phyloP scores from a whole-genome alignment of 2,329 filamentous ascomycete species.

The Talaromyces islandicus region DNA sequence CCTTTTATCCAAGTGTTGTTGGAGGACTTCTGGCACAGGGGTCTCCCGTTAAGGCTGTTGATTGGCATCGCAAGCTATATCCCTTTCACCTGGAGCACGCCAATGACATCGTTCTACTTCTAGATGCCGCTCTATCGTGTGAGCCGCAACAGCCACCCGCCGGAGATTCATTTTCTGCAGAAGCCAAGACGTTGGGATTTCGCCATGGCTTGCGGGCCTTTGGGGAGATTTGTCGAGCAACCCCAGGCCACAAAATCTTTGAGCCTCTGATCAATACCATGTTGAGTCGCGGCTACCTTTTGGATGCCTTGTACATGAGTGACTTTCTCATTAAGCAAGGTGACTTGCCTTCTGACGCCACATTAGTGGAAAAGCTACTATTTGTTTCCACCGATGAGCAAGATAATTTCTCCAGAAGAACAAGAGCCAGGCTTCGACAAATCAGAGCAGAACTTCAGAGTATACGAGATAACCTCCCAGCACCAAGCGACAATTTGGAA shows the following conservation, averaged over 20 bases:
- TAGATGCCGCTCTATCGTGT: conserved; percentile 22
- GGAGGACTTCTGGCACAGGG: conserved; percentile 28
- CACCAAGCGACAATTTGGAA: conserved; percentile 11
- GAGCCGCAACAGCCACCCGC: conserved; percentile 15
- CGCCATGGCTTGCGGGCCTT: conserved; percentile 29
- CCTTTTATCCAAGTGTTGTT: conserved; percentile 33
- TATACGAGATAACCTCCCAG: conserved; percentile 9
- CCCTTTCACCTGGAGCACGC: conserved; percentile 23
- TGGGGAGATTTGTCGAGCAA: conserved; percentile 35
- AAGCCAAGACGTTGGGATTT: conserved; percentile 10
- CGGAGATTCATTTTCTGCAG: conserved; percentile 10
- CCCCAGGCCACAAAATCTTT: conserved; percentile 38
- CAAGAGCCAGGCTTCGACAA: background rate
- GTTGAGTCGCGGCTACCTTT: conserved; percentile 28
- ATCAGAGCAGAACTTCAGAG: background rate
- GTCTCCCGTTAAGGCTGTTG: conserved; percentile 23
- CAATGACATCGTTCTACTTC: conserved; percentile 24
- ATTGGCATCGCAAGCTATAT: conserved; percentile 34
- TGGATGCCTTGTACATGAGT: conserved; percentile 43
- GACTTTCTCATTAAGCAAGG: conserved; percentile 33
- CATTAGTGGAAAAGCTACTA: conserved; percentile 36
- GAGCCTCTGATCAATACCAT: conserved; percentile 36
- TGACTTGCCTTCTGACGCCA: conserved; percentile 37
- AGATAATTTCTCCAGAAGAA: conserved; percentile 14
- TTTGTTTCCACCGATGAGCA: conserved; percentile 31